Base-by-base conservation (phyloP, 768 basidiomycete species). In the Favolaschia claudopus region DNA sequence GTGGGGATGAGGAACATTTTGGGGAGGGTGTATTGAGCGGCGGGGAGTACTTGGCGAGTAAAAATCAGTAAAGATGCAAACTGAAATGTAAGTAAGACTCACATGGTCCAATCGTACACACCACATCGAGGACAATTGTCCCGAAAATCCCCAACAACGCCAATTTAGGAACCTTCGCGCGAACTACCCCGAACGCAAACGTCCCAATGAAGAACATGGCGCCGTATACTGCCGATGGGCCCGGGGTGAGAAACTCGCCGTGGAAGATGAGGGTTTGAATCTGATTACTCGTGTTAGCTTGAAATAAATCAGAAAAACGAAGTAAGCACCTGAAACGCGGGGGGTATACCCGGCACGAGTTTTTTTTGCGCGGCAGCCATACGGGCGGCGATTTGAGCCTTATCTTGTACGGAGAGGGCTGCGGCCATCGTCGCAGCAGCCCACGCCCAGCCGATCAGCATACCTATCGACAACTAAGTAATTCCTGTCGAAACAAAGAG, bases 401-500 rank as follows among this genome's bases (percentile, higher is more conserved):
- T 69, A 55, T 74, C 76, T 48, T 79, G 70, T 1, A 71, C 77
- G 44, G 74, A 66, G 22, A 76, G 62, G 5, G 72, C 77, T 9
- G 80, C 73, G 5, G 75, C 79, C 78, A 80, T 82, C 0, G 75
- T 75, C 14, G 77, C 80, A 44, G 64, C 72, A 24, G 77, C 79
- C 76, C 79, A 79, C 19, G 78, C 81, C 81, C 81, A 82, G 17
- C 80, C 80, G 25, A 79, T 38, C 19, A 78, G 60, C 77, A 82
- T 78, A 0, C 80, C 78, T 52, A 34, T 42, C 8, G 25, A 13
- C 43, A 29, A 20, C 29, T 14, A 42, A 33, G 15, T 6, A 44
- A 24, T 19, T 6, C 8, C 37, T 2, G 33, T 1, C n/a, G 0
- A 22, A 15, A 22, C 4, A 36, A 22, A 22, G 19, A 14, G 39